Evolutionary conservation across 768 basidiomycete species (phyloP).

Genomic region (Auricularia auricula-judae): DNA sequence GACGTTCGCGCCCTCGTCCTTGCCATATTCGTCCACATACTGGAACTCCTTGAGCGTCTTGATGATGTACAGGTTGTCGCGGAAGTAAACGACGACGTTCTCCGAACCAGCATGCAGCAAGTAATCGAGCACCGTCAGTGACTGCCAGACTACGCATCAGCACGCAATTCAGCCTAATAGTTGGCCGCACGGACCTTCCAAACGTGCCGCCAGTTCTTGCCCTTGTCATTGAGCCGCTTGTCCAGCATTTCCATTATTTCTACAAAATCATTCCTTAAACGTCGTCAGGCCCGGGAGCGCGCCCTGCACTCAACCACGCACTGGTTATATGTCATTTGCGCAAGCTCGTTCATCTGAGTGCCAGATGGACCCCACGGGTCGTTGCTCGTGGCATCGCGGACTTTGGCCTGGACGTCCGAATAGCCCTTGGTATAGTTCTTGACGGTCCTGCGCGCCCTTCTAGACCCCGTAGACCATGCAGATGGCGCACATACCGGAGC

Average conservation of each 20-base stretch:
- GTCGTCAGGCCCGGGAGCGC: background rate
- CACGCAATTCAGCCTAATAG: background rate
- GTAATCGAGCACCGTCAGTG: conserved; percentile 84
- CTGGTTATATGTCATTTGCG: conserved; percentile 96
- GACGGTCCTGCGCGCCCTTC: conserved; percentile 61
- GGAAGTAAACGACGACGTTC: conserved; percentile 97
- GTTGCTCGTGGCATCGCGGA: conserved; percentile 92
- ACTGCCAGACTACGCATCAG: background rate
- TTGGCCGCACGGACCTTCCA: conserved; percentile 63
- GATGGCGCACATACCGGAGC: background rate
- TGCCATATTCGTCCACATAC: conserved; percentile 86
- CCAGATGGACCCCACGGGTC: conserved; percentile 98
- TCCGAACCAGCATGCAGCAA: conserved; percentile 93
- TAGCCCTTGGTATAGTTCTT: conserved; percentile 94
- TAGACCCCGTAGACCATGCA: background rate
- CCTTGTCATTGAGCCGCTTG: conserved; percentile 96
- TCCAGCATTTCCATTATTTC: conserved; percentile 99
- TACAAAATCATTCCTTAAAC: conserved; percentile 79
- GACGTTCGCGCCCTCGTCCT: conserved; percentile 98
- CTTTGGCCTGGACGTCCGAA: conserved; percentile 90
- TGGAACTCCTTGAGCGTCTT: conserved; percentile 99
- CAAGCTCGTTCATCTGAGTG: conserved; percentile 98
- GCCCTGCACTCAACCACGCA: conserved; percentile 27
- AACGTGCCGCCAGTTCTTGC: conserved; percentile 99
- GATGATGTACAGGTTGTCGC: conserved; percentile 93